phyloP scores from a whole-genome alignment of 2,329 filamentous ascomycete species.

The Pseudogymnoascus pannorum region DNA sequence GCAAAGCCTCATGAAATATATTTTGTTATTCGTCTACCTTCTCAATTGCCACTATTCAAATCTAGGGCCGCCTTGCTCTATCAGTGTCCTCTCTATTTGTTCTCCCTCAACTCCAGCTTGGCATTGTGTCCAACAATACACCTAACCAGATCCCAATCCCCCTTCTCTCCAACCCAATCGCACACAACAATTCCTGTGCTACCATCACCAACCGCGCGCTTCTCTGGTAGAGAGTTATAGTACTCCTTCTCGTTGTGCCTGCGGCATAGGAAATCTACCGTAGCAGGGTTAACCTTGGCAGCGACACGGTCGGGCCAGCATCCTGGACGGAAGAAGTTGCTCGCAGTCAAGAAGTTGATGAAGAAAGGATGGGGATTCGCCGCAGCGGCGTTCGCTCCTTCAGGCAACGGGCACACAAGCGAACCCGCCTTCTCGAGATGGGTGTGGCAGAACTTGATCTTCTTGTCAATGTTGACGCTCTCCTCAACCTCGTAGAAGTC shows the following conservation, averaged over 20 bases:
- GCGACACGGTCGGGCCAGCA: slow-evolving; percentile 96
- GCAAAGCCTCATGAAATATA: slow-evolving; percentile 4
- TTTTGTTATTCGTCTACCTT: slow-evolving; percentile 1
- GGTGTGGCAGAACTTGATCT: slow-evolving; percentile 64
- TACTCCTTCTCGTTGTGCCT: slow-evolving; percentile 44
- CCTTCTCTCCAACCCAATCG: slow-evolving; percentile 83
- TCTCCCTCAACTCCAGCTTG: slow-evolving; percentile 42
- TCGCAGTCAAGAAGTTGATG: slow-evolving; percentile 84
- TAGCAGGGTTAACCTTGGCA: slow-evolving; percentile 74
- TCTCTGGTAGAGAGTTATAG: slow-evolving; percentile 17
- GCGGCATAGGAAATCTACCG: slow-evolving; percentile 54
- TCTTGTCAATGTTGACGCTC: slow-evolving; percentile 67
- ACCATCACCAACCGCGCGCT: slow-evolving; percentile 55
- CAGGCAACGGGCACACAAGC: slow-evolving; percentile 40
- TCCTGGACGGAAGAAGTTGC: slow-evolving; percentile 85
- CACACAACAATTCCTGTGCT: slow-evolving; percentile 83
- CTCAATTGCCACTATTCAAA: neutral
- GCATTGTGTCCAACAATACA: slow-evolving; percentile 91
- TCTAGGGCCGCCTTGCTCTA: neutral
- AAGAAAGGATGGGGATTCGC: slow-evolving; percentile 53
- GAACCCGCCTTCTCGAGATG: slow-evolving; percentile 69
- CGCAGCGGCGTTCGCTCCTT: slow-evolving; percentile 25
- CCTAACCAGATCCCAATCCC: slow-evolving; percentile 84
- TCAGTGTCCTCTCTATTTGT: neutral
- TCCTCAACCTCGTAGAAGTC: slow-evolving; percentile 89